These are phyloP conservation scores for Fusarium transvaalense DNA, from an alignment of 2,329 filamentous ascomycete species.

Conservation along the genomic window DNA sequence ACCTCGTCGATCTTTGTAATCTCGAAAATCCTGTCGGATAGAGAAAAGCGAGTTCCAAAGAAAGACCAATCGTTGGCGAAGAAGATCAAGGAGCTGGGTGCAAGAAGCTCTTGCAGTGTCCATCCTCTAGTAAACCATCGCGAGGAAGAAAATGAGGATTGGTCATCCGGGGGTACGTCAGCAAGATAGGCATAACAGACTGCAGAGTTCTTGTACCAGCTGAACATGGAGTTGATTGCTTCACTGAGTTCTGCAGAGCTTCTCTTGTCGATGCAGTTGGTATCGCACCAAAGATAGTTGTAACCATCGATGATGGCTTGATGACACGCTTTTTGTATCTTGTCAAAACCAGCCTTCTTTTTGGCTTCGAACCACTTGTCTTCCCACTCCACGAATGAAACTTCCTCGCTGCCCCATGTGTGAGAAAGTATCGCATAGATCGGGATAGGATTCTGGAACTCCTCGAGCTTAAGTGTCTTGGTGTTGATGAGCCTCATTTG, in stretches of 20 bases:
- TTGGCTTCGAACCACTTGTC: accelerated
- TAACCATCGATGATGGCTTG: neutral
- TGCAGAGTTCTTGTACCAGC: neutral
- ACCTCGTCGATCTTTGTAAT: neutral
- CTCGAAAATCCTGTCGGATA: accelerated
- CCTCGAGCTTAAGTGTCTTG: neutral
- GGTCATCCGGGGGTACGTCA: accelerated
- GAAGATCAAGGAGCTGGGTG: neutral
- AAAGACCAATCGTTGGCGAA: neutral
- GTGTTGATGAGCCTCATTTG: neutral
- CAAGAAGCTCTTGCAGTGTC: neutral
- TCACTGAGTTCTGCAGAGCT: neutral
- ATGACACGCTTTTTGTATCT: neutral
- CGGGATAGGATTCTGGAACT: neutral
- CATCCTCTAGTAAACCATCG: neutral
- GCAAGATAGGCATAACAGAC: neutral
- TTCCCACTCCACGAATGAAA: neutral
- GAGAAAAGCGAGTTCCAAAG: neutral
- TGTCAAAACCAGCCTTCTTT: neutral
- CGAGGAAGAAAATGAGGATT: neutral
- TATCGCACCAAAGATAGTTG: neutral
- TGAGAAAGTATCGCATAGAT: neutral
- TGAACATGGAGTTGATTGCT: conserved; percentile 1
- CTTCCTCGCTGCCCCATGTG: neutral
- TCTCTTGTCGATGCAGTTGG: neutral